Evolutionary conservation across 768 basidiomycete species (phyloP), one percentile per base, ranked within the genome.

Genomic region (Collybiopsis luxurians): DNA sequence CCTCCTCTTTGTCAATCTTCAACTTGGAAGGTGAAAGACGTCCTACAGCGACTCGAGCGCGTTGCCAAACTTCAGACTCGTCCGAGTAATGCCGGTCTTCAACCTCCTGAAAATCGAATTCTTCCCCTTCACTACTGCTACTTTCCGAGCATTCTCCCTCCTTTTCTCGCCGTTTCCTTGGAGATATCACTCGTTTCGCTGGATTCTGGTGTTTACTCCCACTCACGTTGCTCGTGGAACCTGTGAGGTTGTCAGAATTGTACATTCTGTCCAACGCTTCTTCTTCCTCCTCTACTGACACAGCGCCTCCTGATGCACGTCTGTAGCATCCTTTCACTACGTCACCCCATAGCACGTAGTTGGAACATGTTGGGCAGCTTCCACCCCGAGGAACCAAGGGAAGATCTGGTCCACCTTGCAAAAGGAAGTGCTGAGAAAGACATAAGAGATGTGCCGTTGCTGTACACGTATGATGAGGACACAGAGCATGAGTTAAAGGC

Each of bases 301-400:
- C 42, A 28, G 65, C 63, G n/a, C 69, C 70, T 5, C 75, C 74
- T 17, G 69, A 60, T 23, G 66, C 68, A 26, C 86, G 76, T 17
- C 86, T 75, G 64, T 82, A 86, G 61, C 79, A 82, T 2, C 84
- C 86, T 13, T 81, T 77, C 27, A 89, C 69, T 21, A 90, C 66
- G 61, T 90, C 87, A 4, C 88, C 87, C 87, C 87, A 90, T 0
- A 89, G 74, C 3, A 74, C 75, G 61, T 86, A 89, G 0, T 70
- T 66, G 3, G 65, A 59, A 60, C 88, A 90, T 1, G 72, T 70
- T 12, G 61, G 67, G 63, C 88, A 90, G 23, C 68, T 61, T 5
- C 87, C 88, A 6, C 87, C 87, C 39, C 88, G 77, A 4, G 88
- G 87, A 40, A 89, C 68, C 48, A 88, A 64, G 13, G 63, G 62